Evolutionary conservation across 1,284 basidiomycete species (phyloP).

Genomic region (Ustilago trichophora): DNA sequence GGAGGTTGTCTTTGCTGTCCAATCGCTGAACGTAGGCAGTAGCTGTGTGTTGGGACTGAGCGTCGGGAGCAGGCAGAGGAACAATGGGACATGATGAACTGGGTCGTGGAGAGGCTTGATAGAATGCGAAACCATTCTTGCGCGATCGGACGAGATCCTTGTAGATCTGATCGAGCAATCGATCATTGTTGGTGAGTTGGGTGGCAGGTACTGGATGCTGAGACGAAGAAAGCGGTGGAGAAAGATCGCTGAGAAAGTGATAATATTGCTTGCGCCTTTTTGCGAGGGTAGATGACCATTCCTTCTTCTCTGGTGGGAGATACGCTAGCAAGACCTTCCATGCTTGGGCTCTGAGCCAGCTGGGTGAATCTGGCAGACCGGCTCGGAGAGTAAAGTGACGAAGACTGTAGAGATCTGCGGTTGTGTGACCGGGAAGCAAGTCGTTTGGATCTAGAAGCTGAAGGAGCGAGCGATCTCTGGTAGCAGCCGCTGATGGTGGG

Average conservation of each 20-base stretch:
- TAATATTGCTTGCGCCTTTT: constrained; percentile 59
- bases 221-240: constrained; percentile 6
- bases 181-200: constrained; percentile 40
- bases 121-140: constrained; percentile 61
- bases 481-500: constrained; percentile 11
- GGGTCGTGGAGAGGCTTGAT: constrained; percentile 37
- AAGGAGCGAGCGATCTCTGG: constrained; percentile 36
- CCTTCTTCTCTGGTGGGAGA: constrained; percentile 57
- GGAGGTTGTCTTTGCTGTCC: constrained; percentile 19
- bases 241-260: constrained; percentile 57
- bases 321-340: constrained; percentile 63
- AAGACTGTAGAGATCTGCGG: constrained; percentile 56
- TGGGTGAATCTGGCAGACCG: constrained; percentile 42
- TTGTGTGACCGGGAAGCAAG: constrained; percentile 54
- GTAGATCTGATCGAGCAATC: constrained; percentile 60
- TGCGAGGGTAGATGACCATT: constrained; percentile 49
- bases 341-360: constrained; percentile 61
- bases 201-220: background rate
- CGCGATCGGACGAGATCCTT: constrained; percentile 55
- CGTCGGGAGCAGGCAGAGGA: constrained; percentile 4
- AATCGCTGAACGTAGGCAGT: constrained; percentile 8
- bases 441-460: constrained; percentile 54
- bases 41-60: background rate
- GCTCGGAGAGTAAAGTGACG: constrained; percentile 54
- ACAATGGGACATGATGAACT: constrained; percentile 44